A percentile compares a stretch with the other conserved stretches of the same genome.
phyloP scores from a whole-genome alignment of 2,329 filamentous ascomycete genomes.

The Lasiodiplodia sp. region DNA sequence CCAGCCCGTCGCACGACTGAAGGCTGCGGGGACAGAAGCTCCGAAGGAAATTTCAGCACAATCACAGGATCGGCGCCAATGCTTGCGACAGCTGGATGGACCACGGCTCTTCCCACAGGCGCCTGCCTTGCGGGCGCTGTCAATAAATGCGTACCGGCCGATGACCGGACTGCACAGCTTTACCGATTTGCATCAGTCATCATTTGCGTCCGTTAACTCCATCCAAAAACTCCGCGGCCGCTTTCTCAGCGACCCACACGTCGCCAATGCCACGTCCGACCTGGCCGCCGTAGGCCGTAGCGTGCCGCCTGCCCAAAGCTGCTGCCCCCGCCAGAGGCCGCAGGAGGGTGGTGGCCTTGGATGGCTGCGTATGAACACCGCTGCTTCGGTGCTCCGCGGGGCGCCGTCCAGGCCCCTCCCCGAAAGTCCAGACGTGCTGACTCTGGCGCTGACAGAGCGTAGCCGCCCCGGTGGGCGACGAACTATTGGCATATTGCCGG shows the following conservation, averaged over 20 bases:
- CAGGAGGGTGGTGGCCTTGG: slow-evolving; percentile 23
- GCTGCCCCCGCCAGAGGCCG: slow-evolving; percentile 4
- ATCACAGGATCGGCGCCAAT: slow-evolving; percentile 23
- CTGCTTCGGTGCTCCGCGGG: slow-evolving; percentile 14
- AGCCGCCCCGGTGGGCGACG: slow-evolving; percentile 11
- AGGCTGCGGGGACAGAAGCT: slow-evolving; percentile 10
- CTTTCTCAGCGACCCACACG: slow-evolving; percentile 19
- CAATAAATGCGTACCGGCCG: slow-evolving; percentile 14
- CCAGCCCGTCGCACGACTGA: slow-evolving; percentile 25
- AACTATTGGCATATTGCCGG: neutral
- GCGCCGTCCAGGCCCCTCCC: slow-evolving; percentile 16
- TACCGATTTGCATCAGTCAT: slow-evolving; percentile 27
- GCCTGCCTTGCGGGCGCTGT: neutral
- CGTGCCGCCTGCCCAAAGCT: slow-evolving; percentile 5
- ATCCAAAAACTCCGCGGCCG: slow-evolving; percentile 25
- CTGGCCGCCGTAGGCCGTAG: slow-evolving; percentile 4
- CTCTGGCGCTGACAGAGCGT: slow-evolving; percentile 21
- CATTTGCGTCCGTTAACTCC: slow-evolving; percentile 30
- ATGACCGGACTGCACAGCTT: slow-evolving; percentile 24
- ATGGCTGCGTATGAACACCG: slow-evolving; percentile 12
- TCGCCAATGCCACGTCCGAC: slow-evolving; percentile 23
- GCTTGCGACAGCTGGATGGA: neutral
- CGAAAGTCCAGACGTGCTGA: slow-evolving; percentile 1
- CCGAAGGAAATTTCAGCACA: slow-evolving; percentile 25
- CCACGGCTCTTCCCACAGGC: neutral